Evolutionary conservation across 1,284 basidiomycete genomes (phyloP), one percentile per base, ranked within the genome.

Genomic region (Cutaneotrichosporon daszewskae): DNA sequence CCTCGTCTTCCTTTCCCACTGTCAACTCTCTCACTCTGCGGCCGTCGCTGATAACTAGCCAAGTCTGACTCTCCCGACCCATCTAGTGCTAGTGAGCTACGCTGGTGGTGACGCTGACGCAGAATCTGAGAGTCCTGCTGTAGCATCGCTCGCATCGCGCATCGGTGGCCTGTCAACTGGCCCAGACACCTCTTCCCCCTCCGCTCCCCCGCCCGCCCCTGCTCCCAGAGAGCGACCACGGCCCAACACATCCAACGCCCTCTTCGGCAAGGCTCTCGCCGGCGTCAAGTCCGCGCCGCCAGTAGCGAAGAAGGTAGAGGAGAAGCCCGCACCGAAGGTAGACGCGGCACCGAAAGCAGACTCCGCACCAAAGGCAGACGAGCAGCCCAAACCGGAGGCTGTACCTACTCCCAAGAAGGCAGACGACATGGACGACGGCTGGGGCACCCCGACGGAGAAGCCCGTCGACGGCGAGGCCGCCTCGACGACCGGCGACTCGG

Each of bases 241-340:
- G 16, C 50, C 55, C 4, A 58, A 59, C 40, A 49, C 56, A 4
- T 49, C 57, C 29, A 54, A 54, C 13, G 43, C 55, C 8, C 49
- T 68, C 22, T 66, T 68, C 26, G 62, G 61, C 18, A 56, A 47
- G 50, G 61, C 62, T n/a, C 49, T 65, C 22, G 64, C 66, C 17
- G 61, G 62, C 14, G 61, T 62, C 16, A 66, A 62, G 7, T 32
- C 32, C 32, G 16, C 25, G 17, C 24, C 59, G n/a, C n/a, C n/a
- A n/a, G 23, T 32, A 2, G 14, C 32, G 10, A 18, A 12, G 14
- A 29, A n/a, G 28, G 14, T 16, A 31, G 14, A 31, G 28, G 28
- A 31, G 28, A n/a, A 31, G 28, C 8, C 28, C 28, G 8, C 37
- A 13, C 19, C 20, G 9, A 39, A 27, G 28, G 19, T 23, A 12